Conservation (phyloP, 352 stramenopile species). For the Globisporangium paddicum region DNA sequence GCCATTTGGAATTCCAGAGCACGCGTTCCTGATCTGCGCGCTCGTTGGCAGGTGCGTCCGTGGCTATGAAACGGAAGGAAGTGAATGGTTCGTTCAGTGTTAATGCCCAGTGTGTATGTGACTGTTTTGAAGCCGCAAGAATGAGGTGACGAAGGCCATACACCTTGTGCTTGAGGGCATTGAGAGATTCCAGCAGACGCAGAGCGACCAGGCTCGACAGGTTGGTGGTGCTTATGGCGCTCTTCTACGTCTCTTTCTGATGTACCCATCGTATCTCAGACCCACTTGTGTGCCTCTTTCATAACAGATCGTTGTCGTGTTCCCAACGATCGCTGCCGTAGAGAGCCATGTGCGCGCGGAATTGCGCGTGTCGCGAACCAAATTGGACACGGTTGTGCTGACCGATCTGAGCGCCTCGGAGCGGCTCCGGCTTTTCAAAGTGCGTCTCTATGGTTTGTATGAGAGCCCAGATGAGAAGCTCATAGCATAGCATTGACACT, state of each 20-base stretch:
- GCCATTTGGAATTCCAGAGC: slow-evolving; percentile 17
- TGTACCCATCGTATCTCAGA: not conserved
- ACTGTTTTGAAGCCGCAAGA: slow-evolving; percentile 31
- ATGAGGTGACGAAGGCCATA: slow-evolving; percentile 50
- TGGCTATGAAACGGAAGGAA: no score
- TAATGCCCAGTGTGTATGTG: not conserved
- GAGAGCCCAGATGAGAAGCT: no score
- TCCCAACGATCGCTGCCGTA: slow-evolving; percentile 49
- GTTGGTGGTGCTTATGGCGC: not conserved
- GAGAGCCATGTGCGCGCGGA: slow-evolving; percentile 19
- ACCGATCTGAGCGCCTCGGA: slow-evolving; percentile 17
- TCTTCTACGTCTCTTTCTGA: not conserved
- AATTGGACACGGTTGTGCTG: slow-evolving; percentile 15
- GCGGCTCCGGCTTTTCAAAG: slow-evolving; percentile 29
- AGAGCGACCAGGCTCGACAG: slow-evolving; percentile 17
- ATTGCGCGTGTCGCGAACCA: slow-evolving; percentile 2
- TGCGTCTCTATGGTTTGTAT: no score
- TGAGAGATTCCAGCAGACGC: slow-evolving; percentile 3
- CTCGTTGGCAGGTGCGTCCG: slow-evolving; percentile 53
- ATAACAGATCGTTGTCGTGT: slow-evolving; percentile 45
- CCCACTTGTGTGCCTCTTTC: no score
- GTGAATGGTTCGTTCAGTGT: not conserved
- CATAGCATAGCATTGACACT: no score
- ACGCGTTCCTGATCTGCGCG: slow-evolving; percentile 54
- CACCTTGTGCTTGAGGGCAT: slow-evolving; percentile 38